phyloP scores from a whole-genome alignment of 2,329 filamentous ascomycete genomes.

The Ascochyta koolunga region DNA sequence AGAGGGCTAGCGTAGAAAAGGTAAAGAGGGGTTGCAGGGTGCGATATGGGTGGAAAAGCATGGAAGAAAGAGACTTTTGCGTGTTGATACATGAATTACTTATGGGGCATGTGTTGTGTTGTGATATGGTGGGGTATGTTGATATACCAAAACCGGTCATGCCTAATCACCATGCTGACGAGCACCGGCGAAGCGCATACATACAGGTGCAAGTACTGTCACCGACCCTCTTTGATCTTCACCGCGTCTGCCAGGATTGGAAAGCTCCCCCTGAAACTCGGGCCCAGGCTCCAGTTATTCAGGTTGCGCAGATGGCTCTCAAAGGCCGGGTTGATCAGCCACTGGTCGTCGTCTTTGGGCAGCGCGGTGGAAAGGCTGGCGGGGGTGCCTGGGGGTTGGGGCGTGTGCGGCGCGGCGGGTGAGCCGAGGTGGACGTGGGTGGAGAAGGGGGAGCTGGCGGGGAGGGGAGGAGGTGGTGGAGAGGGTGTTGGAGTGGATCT shows the following conservation, averaged over 20 bases:
- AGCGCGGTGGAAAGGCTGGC: slow-evolving; percentile 18
- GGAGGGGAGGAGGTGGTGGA: slow-evolving; percentile 26
- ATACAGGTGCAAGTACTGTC: not conserved
- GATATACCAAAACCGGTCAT: too few species aligned
- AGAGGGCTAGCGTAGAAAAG: too few species aligned
- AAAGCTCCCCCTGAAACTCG: slow-evolving; percentile 69
- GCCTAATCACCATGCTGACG: too few species aligned
- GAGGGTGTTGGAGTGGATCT: slow-evolving; percentile 24
- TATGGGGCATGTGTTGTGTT: too few species aligned
- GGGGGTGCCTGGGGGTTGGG: slow-evolving; percentile 29
- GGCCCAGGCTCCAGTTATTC: slow-evolving; percentile 82
- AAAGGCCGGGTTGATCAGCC: slow-evolving; percentile 85
- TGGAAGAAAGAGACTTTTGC: too few species aligned
- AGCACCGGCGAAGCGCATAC: too few species aligned
- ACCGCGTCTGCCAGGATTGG: slow-evolving; percentile 57
- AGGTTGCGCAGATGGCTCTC: slow-evolving; percentile 77
- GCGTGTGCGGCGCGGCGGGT: slow-evolving; percentile 32
- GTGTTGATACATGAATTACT: too few species aligned
- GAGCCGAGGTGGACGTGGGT: slow-evolving; percentile 39
- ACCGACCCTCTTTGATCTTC: slow-evolving; percentile 41
- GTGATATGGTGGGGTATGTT: too few species aligned
- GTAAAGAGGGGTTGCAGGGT: too few species aligned
- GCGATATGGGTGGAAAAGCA: too few species aligned
- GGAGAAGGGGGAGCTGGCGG: slow-evolving; percentile 28
- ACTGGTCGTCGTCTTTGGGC: slow-evolving; percentile 59